A percentile compares a stretch with the other conserved stretches of the same genome.
Conservation (phyloP, 305 asterid species). For the Nicotiana rustica region DNA sequence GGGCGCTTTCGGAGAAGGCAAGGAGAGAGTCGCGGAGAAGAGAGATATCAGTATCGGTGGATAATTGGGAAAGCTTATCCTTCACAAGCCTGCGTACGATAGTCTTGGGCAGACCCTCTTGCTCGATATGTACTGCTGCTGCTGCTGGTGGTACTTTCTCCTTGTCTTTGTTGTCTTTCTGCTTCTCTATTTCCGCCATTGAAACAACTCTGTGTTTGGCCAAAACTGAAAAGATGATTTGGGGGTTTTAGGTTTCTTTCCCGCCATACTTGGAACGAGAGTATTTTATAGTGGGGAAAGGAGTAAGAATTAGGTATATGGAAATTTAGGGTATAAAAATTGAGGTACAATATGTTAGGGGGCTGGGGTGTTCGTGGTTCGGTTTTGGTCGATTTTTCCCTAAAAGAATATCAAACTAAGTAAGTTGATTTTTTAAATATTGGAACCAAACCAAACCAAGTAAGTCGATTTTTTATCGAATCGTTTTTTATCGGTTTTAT, state of each 20-base stretch:
- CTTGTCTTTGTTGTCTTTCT: conserved; percentile 27
- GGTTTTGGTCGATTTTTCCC: too few species aligned
- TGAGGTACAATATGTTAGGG: too few species aligned
- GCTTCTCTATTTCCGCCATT: conserved; percentile 44
- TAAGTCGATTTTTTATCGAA: too few species aligned
- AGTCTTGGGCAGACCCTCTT: conserved; percentile 85
- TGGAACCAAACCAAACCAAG: too few species aligned
- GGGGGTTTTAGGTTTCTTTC: conserved; percentile 34
- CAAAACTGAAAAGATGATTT: neutral
- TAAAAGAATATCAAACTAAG: too few species aligned
- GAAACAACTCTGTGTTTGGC: neutral
- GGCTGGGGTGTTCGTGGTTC: too few species aligned
- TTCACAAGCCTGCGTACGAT: conserved; percentile 88
- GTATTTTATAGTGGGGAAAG: neutral
- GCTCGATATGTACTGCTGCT: conserved; percentile 46
- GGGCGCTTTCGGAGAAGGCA: conserved; percentile 85
- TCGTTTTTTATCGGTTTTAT: too few species aligned
- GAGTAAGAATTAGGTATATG: too few species aligned
- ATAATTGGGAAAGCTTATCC: conserved; percentile 85
- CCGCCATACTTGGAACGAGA: conserved; percentile 2
- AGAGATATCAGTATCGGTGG: conserved; percentile 58
- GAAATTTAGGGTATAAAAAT: too few species aligned
- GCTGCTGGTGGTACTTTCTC: conserved; percentile 44
- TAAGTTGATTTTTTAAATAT: too few species aligned
- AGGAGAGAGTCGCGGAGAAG: conserved; percentile 74